Conservation (phyloP, 192 early-diverging fungal genomes). For the Coemansia sp. region DNA sequence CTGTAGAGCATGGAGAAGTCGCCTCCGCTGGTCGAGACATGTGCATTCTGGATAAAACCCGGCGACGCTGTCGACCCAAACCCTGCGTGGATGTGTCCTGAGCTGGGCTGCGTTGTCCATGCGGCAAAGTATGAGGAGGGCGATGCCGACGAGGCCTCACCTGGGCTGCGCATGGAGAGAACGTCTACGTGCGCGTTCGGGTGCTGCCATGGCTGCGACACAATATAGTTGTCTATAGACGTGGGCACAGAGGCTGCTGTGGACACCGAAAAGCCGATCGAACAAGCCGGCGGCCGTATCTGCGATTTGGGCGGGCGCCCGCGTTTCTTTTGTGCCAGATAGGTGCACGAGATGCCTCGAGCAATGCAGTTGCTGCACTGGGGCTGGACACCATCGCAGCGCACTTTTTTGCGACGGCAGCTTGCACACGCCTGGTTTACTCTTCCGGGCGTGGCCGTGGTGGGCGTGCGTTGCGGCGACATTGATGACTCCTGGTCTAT, state of each 20-base stretch:
- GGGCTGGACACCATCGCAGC: conserved; percentile 55
- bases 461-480: background rate
- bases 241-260: background rate
- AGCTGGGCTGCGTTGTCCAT: background rate
- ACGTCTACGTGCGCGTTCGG: background rate
- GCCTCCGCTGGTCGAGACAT: background rate
- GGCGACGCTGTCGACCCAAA: background rate
- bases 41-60: background rate
- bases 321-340: conserved; percentile 47
- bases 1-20: background rate
- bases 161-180: background rate
- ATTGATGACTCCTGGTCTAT: conserved; percentile 1
- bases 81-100: background rate
- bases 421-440: conserved; percentile 54
- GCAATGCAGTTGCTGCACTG: conserved; percentile 51
- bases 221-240: background rate
- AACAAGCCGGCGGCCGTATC: background rate
- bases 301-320: conserved; percentile 50
- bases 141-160: background rate
- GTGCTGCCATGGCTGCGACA: background rate
- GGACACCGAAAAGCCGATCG: background rate
- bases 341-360: conserved; percentile 40
- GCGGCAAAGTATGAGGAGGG: conserved; percentile 1
- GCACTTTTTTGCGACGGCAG: conserved; percentile 56
- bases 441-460: conserved; percentile 7